Percentiles rank a stretch among this genome's conserved stretches.
phyloP scores from a whole-genome alignment of 2,329 filamentous ascomycete species.

The Alternaria gaisen region DNA sequence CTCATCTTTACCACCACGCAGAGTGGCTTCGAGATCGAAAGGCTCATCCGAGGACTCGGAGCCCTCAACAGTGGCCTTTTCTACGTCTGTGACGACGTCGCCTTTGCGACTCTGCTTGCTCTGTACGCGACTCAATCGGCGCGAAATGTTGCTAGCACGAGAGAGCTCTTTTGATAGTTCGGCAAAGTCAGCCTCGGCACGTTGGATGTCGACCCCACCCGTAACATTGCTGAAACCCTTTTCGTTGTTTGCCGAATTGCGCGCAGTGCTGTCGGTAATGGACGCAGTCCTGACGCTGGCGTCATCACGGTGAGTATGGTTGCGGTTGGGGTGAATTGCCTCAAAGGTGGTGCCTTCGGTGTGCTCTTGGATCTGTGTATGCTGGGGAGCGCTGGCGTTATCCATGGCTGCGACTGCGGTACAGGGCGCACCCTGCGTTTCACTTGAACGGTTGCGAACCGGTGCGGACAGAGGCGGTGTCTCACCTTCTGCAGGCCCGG shows the following conservation, averaged over 20 bases:
- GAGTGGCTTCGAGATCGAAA: slow-evolving; percentile 79
- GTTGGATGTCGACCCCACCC: slow-evolving; percentile 66
- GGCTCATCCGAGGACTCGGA: slow-evolving; percentile 54
- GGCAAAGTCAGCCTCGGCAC: slow-evolving; percentile 75
- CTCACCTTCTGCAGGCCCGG: slow-evolving; percentile 16
- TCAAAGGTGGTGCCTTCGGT: slow-evolving; percentile 39
- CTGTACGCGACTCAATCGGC: slow-evolving; percentile 55
- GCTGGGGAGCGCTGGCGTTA: slow-evolving; percentile 28
- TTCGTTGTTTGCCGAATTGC: slow-evolving; percentile 34
- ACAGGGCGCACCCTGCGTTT: slow-evolving; percentile 31
- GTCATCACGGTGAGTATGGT: slow-evolving; percentile 24
- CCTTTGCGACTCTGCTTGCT: slow-evolving; percentile 55
- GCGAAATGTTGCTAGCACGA: slow-evolving; percentile 49
- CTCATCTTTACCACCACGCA: slow-evolving; percentile 75
- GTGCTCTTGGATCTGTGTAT: slow-evolving; percentile 31
- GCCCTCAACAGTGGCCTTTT: slow-evolving; percentile 59
- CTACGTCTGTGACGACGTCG: slow-evolving; percentile 59
- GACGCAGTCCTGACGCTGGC: slow-evolving; percentile 35
- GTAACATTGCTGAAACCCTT: slow-evolving; percentile 24
- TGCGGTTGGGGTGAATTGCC: slow-evolving; percentile 37
- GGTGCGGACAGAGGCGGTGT: slow-evolving; percentile 8
- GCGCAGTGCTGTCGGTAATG: slow-evolving; percentile 29
- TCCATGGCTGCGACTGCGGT: slow-evolving; percentile 33
- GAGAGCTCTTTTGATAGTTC: slow-evolving; percentile 65
- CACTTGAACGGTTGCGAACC: background rate